A percentile compares a stretch with the other conserved stretches of the same genome.
These are phyloP conservation scores for Didymellaceae sp. DNA, from an alignment of 2,329 filamentous ascomycete species.

Conservation along the genomic window DNA sequence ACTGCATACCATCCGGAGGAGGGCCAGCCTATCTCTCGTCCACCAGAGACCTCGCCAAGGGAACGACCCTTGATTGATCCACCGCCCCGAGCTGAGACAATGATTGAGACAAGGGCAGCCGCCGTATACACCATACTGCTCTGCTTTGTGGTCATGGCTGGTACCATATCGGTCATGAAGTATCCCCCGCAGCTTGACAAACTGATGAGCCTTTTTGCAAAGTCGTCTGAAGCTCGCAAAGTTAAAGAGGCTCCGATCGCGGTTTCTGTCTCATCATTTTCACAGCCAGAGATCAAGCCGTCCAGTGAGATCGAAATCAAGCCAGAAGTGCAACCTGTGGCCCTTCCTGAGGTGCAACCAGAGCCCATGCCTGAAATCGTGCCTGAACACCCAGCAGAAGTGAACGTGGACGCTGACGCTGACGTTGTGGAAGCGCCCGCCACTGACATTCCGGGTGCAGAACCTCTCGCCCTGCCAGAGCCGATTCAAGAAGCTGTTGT, in stretches of 20 bases:
- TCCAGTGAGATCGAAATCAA: background rate
- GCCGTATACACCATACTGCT: slow-evolving; percentile 20
- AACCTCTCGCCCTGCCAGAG: slow-evolving; percentile 13
- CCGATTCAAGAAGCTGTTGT: slow-evolving; percentile 12
- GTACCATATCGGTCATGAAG: slow-evolving; percentile 23
- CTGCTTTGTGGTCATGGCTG: slow-evolving; percentile 19
- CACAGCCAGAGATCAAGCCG: slow-evolving; percentile 1
- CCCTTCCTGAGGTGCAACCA: background rate
- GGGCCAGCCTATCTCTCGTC: slow-evolving; percentile 28
- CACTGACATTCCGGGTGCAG: slow-evolving; percentile 1
- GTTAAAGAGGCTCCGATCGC: slow-evolving; percentile 14
- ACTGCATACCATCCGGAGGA: slow-evolving; percentile 29
- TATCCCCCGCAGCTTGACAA: slow-evolving; percentile 21
- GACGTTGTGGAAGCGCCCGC: slow-evolving; percentile 11
- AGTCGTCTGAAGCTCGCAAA: slow-evolving; percentile 20
- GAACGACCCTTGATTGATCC: slow-evolving; percentile 31
- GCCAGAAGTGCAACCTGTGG: slow-evolving; percentile 1
- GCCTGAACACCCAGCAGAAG: background rate
- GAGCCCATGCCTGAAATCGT: background rate
- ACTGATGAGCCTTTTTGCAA: slow-evolving; percentile 25
- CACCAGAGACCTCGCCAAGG: slow-evolving; percentile 28
- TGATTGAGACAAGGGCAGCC: slow-evolving; percentile 21
- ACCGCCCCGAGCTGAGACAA: slow-evolving; percentile 22
- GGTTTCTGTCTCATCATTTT: slow-evolving; percentile 8
- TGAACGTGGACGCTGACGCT: background rate